Conservation (phyloP, 805 yeast species). For the Barnettozyma siamensis region DNA sequence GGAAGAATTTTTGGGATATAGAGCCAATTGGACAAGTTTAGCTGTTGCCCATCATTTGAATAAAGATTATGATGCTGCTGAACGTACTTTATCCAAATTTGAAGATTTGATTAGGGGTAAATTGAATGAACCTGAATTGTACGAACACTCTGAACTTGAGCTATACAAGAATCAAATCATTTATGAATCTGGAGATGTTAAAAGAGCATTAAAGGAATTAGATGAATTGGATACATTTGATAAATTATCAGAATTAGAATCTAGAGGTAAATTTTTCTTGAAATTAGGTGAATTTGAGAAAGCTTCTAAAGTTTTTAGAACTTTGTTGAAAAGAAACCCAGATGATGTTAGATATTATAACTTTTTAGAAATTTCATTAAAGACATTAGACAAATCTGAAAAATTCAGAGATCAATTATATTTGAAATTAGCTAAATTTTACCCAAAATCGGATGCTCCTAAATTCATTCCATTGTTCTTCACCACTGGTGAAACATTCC, state of each 20-base stretch:
- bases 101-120: constrained; percentile 71
- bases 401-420: constrained; percentile 56
- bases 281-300: constrained; percentile 52
- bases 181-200: constrained; percentile 41
- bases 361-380: constrained; percentile 60
- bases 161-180: constrained; percentile 68
- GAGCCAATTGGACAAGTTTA: constrained; percentile 86
- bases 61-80: constrained; percentile 62
- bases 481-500: constrained; percentile 49
- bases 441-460: constrained; percentile 83
- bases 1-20: constrained; percentile 69
- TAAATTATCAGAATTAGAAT: constrained; percentile 55
- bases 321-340: constrained; percentile 77
- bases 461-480: constrained; percentile 72
- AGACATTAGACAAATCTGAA: constrained; percentile 39
- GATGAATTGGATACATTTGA: constrained; percentile 50
- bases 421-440: constrained; percentile 56
- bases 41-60: constrained; percentile 82
- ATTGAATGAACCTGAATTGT: constrained; percentile 56
- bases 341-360: constrained; percentile 65
- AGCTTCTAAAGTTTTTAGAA: constrained; percentile 64
- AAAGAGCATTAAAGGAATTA: constrained; percentile 51
- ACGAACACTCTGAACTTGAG: constrained; percentile 76
- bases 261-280: constrained; percentile 57
- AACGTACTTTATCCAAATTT: constrained; percentile 64